Evolutionary conservation across 2,329 filamentous ascomycete genomes (phyloP).

Genomic region (Celoporthe dispersa): DNA sequence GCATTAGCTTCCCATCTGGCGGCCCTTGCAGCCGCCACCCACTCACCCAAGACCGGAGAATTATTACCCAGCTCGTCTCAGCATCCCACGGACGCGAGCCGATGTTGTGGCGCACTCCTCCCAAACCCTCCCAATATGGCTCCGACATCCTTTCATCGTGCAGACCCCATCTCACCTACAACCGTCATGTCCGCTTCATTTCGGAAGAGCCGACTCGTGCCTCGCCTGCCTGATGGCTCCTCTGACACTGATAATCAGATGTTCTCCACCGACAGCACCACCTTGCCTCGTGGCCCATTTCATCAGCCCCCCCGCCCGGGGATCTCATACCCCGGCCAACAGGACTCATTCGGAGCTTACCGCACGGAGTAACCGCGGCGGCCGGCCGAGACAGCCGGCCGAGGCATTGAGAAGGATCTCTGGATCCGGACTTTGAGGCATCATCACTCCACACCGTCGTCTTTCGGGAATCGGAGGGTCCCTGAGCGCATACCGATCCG

Average conservation of each 20-base stretch:
- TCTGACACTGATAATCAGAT: slow-evolving; percentile 16
- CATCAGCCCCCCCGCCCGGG: background rate
- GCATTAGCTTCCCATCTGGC: background rate
- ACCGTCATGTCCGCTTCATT: slow-evolving; percentile 7
- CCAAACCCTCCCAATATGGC: background rate
- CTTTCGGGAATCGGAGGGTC: background rate
- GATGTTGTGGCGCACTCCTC: background rate
- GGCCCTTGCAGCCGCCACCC: background rate
- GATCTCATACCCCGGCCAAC: background rate
- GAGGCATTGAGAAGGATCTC: background rate
- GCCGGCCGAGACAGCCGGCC: background rate
- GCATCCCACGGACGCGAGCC: background rate
- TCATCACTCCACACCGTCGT: background rate
- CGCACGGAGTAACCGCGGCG: background rate
- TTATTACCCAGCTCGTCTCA: background rate
- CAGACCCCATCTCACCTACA: slow-evolving; percentile 2
- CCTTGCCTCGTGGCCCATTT: slow-evolving; percentile 28
- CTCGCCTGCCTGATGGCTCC: background rate
- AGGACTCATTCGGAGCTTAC: background rate
- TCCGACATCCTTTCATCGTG: background rate
- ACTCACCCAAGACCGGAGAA: background rate
- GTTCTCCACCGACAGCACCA: slow-evolving; percentile 23
- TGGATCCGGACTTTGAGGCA: background rate
- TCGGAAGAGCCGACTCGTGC: background rate
- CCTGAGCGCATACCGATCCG: background rate